Evolutionary conservation across 371 early-diverging fungal species (phyloP), one percentile per base, ranked within the genome.

Genomic region (Amoeboaphelidium protococcarum): DNA sequence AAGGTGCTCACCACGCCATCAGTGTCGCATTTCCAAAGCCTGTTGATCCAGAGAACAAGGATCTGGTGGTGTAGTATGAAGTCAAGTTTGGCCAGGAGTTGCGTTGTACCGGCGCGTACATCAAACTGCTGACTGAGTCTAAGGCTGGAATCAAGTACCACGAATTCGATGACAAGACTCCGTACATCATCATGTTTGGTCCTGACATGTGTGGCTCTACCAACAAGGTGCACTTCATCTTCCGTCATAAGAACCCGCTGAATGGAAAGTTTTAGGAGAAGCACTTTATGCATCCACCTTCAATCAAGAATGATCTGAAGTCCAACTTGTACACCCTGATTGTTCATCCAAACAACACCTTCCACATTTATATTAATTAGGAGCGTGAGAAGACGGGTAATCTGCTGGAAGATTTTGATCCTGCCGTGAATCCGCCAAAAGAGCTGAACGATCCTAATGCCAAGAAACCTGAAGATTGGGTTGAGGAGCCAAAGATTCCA

Each of bases 71-170:
- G 49, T 92, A 92, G 66, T 67, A 82, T 59, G 85, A 88, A 58
- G 87, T 90, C 55, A 91, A 92, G 72, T 76, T 87, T 47, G 90
- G 91, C 56, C 75, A 84, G 55, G 67, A 66, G 45, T 74, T 90
- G 50, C 86, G 86, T 52, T 95, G 96, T 69, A 92, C 91, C 54
- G 96, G 96, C 47, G 87, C 91, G 46, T 95, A 95, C 66, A 50
- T 88, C 50, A 95, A 95, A 73, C 73, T 95, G 47, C 59, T 72
- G 2, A 26, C 25, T 21, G 26, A 45, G 42, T 20, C 40, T 12
- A 27, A 44, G 4, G 25, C 45, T 61, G 26, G 61, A 61, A 13
- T 81, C 76, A 47, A 72, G 71, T 41, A 70, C 82, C 42, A 66
- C 57, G 41, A 69, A 45, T 87, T 90, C 62, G 70, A 72, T 51